phyloP scores from a whole-genome alignment of 805 yeast genomes.

The Wickerhamomyces subpelliculosus region DNA sequence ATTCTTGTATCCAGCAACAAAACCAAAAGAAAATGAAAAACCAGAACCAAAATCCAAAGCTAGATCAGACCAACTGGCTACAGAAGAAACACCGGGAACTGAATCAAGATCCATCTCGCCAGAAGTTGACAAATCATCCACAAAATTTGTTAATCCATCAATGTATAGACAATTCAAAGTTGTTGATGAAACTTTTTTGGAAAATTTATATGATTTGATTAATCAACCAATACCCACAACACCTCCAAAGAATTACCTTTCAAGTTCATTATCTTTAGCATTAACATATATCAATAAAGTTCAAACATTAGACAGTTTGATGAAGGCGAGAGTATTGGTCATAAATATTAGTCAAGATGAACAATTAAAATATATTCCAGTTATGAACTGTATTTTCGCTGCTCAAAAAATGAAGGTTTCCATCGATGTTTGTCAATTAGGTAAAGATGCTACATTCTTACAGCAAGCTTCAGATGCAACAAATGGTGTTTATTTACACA shows the following conservation, averaged over 20 bases:
- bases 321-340: conserved; percentile 61
- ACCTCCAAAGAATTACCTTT: conserved; percentile 42
- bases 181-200: conserved; percentile 68
- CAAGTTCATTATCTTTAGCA: conserved; percentile 81
- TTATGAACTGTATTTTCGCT: conserved; percentile 93
- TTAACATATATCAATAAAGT: conserved; percentile 68
- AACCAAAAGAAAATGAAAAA: conserved; percentile 10
- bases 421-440: conserved; percentile 83
- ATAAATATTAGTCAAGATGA: conserved; percentile 66
- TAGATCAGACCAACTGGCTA: conserved; percentile 5
- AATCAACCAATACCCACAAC: conserved; percentile 18
- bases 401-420: conserved; percentile 90
- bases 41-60: conserved; percentile 6
- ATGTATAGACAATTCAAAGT: conserved; percentile 83
- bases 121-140: conserved; percentile 4
- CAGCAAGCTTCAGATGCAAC: conserved; percentile 97
- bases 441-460: conserved; percentile 66
- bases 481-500: conserved; percentile 73
- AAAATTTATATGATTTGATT: conserved; percentile 41
- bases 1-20: conserved; percentile 56
- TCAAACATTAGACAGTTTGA: conserved; percentile 31
- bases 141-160: conserved; percentile 38
- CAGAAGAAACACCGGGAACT: background rate
- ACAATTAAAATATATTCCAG: conserved; percentile 78
- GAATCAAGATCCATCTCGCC: conserved; percentile 12